Evolutionary conservation across 176 grass and related monocot genomes (phyloP).

Genomic region (Oryza australiensis): DNA sequence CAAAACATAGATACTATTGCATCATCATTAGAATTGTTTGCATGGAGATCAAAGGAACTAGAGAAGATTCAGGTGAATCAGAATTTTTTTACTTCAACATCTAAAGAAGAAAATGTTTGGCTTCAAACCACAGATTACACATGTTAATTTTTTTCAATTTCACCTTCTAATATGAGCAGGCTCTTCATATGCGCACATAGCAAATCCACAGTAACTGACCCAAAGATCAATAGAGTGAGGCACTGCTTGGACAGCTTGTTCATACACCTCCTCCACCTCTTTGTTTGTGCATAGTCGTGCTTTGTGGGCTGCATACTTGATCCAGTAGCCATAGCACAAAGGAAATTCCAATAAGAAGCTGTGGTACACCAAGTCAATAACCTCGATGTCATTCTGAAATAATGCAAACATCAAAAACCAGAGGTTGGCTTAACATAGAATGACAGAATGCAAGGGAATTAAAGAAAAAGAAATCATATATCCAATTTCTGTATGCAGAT

Average conservation of each 20-base stretch:
- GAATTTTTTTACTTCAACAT: neutral
- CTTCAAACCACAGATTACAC: conserved; percentile 3
- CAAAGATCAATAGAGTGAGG: conserved; percentile 74
- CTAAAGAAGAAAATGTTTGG: conserved; percentile 10
- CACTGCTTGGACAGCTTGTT: conserved; percentile 64
- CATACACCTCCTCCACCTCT: conserved; percentile 64
- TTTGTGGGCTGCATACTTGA: conserved; percentile 75
- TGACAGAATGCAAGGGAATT: conserved; percentile 16
- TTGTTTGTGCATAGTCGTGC: conserved; percentile 50
- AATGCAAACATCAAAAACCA: conserved; percentile 39
- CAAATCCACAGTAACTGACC: conserved; percentile 85
- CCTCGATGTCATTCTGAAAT: conserved; percentile 67
- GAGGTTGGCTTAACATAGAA: conserved; percentile 24
- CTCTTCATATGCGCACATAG: conserved; percentile 63
- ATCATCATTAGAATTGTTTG: neutral
- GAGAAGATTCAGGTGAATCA: neutral
- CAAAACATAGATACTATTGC: conserved; percentile 11
- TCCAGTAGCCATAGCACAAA: conserved; percentile 83
- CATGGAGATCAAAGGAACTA: conserved; percentile 17
- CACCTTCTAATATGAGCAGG: conserved; percentile 81
- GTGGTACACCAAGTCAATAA: conserved; percentile 61
- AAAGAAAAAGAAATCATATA: conserved; percentile 11
- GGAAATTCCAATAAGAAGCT: conserved; percentile 80
- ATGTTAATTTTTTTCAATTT: conserved; percentile 13
- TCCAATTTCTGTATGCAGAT: conserved; percentile 1